Percentiles rank a stretch among this genome's conserved stretches.
These are phyloP conservation scores for Leccinum uliginosum DNA, from an alignment of 768 basidiomycete species.

Conservation along the genomic window DNA sequence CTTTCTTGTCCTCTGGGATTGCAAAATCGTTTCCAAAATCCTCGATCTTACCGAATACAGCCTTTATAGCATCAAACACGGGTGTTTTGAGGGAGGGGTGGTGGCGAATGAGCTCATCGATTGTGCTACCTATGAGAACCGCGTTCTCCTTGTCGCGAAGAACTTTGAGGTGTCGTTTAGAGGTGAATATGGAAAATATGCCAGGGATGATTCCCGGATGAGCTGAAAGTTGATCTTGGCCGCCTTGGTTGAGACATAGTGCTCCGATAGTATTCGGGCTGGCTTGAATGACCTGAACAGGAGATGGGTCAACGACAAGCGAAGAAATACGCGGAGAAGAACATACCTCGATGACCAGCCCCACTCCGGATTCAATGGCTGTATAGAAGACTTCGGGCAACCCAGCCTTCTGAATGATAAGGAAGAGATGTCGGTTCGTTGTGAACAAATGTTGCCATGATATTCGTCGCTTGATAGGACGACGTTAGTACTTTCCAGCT, in stretches of 20 bases:
- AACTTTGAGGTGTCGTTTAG: slow-evolving; percentile 75
- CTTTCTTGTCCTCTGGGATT: slow-evolving; percentile 52
- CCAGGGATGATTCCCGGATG: slow-evolving; percentile 80
- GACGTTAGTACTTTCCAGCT: slow-evolving; percentile 10
- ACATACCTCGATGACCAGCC: slow-evolving; percentile 80
- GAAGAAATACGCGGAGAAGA: not conserved
- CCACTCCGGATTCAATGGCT: slow-evolving; percentile 78
- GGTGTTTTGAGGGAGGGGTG: slow-evolving; percentile 86
- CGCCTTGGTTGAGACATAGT: slow-evolving; percentile 87
- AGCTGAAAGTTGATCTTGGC: slow-evolving; percentile 73
- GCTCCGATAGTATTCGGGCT: slow-evolving; percentile 96
- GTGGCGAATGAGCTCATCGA: slow-evolving; percentile 95
- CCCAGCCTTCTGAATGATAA: slow-evolving; percentile 90
- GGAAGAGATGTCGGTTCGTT: slow-evolving; percentile 95
- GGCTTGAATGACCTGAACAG: slow-evolving; percentile 74
- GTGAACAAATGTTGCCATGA: slow-evolving; percentile 95
- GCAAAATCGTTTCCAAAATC: slow-evolving; percentile 60
- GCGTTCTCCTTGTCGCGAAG: slow-evolving; percentile 92
- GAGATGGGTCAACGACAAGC: not conserved
- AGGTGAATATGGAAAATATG: slow-evolving; percentile 83
- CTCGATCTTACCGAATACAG: slow-evolving; percentile 69
- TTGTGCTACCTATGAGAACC: slow-evolving; percentile 78
- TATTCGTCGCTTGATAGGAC: slow-evolving; percentile 63
- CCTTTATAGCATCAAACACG: slow-evolving; percentile 74
- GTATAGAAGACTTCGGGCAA: slow-evolving; percentile 88